These are phyloP conservation scores for Gynandropsis gynandra DNA, from an alignment of 345 rosid genomes.

Conservation along the genomic window DNA sequence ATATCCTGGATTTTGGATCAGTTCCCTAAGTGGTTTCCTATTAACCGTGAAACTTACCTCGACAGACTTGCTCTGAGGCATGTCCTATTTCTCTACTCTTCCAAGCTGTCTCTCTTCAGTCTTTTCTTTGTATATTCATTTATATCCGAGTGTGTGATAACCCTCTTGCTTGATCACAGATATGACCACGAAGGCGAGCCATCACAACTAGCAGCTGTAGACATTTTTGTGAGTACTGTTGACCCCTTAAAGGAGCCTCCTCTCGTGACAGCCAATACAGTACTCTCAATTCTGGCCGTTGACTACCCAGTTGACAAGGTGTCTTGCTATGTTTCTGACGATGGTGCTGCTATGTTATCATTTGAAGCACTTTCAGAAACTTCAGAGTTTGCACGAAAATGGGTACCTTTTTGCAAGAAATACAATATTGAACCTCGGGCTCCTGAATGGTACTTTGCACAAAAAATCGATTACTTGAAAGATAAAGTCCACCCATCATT, in stretches of 20 bases:
- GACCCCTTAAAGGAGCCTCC: conserved; percentile 79
- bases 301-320: conserved; percentile 76
- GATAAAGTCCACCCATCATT: conserved; percentile 67
- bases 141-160: too few species aligned
- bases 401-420: conserved; percentile 70
- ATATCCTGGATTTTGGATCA: conserved; percentile 83
- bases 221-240: conserved; percentile 73
- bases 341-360: conserved; percentile 70
- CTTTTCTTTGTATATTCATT: too few species aligned
- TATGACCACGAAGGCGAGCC: conserved; percentile 69
- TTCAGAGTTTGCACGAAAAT: conserved; percentile 63
- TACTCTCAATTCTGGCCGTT: conserved; percentile 65
- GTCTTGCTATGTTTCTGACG: conserved; percentile 69
- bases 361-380: conserved; percentile 72
- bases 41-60: conserved; percentile 67
- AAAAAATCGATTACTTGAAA: conserved; percentile 61
- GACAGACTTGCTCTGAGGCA: conserved; percentile 75
- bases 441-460: conserved; percentile 65
- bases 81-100: conserved; percentile 19
- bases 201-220: conserved; percentile 61
- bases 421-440: conserved; percentile 64
- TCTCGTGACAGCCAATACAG: conserved; percentile 66
- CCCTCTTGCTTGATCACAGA: conserved; percentile 27
- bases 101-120: too few species aligned
- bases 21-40: conserved; percentile 78